Conservation (phyloP, 331 rosid genomes). For the Malus hybrid region DNA sequence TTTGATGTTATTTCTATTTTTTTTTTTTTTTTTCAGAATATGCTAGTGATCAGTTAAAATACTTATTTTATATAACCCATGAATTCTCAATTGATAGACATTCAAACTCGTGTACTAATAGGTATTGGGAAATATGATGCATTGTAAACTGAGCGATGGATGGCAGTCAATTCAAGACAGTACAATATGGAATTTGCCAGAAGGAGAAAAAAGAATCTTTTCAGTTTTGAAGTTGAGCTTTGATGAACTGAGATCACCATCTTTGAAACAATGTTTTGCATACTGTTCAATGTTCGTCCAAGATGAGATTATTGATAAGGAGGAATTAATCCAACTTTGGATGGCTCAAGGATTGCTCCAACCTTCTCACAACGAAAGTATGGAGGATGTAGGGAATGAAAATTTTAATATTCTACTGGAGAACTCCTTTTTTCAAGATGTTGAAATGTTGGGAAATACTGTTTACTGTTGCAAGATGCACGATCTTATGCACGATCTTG, state of each 20-base stretch:
- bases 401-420: background rate
- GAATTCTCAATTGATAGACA: background rate
- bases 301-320: background rate
- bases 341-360: background rate
- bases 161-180: background rate
- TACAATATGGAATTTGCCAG: background rate
- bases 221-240: background rate
- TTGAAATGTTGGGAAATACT: background rate
- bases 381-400: background rate
- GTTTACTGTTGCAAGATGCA: background rate
- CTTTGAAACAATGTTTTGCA: background rate
- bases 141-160: background rate
- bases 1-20: too few relatives aligned
- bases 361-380: background rate
- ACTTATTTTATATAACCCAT: accelerated
- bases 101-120: background rate
- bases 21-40: too few relatives aligned
- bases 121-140: background rate
- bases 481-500: background rate
- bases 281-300: background rate
- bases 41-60: background rate
- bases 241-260: background rate
- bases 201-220: background rate
- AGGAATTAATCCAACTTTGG: background rate
- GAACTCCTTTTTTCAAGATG: background rate